Base-by-base conservation (phyloP, 257 asterid species). In the Agastache rugosa region DNA sequence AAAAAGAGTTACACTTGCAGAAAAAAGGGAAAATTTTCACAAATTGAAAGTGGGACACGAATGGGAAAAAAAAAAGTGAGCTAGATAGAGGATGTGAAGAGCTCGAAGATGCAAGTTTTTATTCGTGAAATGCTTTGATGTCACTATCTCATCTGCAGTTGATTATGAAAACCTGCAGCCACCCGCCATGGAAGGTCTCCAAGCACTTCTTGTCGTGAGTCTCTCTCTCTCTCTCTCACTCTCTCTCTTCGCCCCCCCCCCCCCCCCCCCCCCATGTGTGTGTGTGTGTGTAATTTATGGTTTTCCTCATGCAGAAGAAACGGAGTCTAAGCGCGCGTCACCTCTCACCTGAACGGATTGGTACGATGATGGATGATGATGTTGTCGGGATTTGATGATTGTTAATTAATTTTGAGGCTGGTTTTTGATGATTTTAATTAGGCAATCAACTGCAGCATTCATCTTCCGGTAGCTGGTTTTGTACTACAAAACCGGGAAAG, bases 151-250 rank as follows among this genome's bases (percentile, higher is more conserved):
- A 9, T 42, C 61, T 75, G 78, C 88, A 91, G 96, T 89, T 86
- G 95, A 89, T 80, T 86, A 85, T 55, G 93, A 86, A 73, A 85
- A 78, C 83, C 74, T 91, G 84, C 80, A 77, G 34, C 95, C 90
- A 68, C 97, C 96, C 14, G 71, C 72, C 44, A 83, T 91, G 95
- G 97, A 88, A 75, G 96, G 93, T 51, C 86, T 89, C 79, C 95
- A 89, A 77, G 79, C 42, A 67, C 76, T 85, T 59, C 82, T 91
- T 25, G 78, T 84, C 58, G 97, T 91, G 64, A 88, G 97, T 63
- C 3, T 86, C 44, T 64, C 35, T 54, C 66, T 31, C 77, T 69
- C 41, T 68, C 23, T 44, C 59, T 31, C 75, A 55, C 41, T 68
- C 34, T 54, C 61, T 16, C 58, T 50, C 25, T 16, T n/a, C n/a